Percentiles rank a stretch among this genome's conserved stretches.
phyloP scores from a whole-genome alignment of 2,329 filamentous ascomycete genomes.

The Microthyrium microscopicum region DNA sequence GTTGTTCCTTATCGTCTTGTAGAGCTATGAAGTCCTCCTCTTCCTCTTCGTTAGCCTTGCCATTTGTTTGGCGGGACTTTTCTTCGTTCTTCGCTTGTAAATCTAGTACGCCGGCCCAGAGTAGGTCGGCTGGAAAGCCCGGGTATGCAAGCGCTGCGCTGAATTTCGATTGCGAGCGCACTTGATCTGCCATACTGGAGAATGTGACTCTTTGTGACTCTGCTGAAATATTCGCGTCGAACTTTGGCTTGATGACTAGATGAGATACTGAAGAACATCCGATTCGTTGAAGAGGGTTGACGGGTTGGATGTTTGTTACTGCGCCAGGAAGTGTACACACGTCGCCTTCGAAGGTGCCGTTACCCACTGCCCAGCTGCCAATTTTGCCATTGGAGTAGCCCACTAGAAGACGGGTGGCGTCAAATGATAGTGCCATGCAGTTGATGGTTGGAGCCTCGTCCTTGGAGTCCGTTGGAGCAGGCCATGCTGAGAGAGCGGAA shows the following conservation, averaged over 20 bases:
- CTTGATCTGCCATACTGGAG: conserved; percentile 15
- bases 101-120: not conserved
- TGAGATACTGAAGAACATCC: conserved; percentile 32
- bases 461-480: conserved; percentile 3
- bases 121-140: conserved; percentile 21
- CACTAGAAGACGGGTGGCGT: conserved; percentile 63
- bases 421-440: conserved; percentile 64
- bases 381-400: conserved; percentile 70
- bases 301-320: conserved; percentile 62
- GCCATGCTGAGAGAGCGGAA: conserved; percentile 14
- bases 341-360: conserved; percentile 49
- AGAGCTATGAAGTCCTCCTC: conserved; percentile 1
- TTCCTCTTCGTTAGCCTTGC: not conserved
- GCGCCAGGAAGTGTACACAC: conserved; percentile 60
- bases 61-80: not conserved
- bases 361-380: conserved; percentile 62
- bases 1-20: not conserved
- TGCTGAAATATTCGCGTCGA: conserved; percentile 44
- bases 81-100: not conserved
- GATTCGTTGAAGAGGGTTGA: conserved; percentile 23
- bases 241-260: conserved; percentile 62
- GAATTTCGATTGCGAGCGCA: conserved; percentile 16
- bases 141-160: conserved; percentile 25
- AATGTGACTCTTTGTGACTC: conserved; percentile 14
- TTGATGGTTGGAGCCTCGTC: conserved; percentile 5